Evolutionary conservation across 345 rosid species (phyloP), one percentile per base, ranked within the genome.

Genomic region (Euphorbia lathyris): DNA sequence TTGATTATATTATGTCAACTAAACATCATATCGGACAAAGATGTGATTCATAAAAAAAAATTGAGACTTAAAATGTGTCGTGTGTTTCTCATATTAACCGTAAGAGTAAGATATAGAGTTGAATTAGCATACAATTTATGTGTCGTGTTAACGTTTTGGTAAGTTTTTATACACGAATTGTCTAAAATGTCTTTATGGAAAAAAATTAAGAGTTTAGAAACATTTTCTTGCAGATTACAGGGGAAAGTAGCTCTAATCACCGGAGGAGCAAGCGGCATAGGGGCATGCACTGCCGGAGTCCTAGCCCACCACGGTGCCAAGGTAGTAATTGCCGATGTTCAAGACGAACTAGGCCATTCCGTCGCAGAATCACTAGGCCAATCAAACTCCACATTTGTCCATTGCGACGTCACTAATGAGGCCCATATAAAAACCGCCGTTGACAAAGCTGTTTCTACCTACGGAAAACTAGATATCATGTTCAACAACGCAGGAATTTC

Each of bases 401-500:
- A 51, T 25, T 75, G 82, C 34, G 67, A 79, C 42, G 79, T 75
- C 12, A 71, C 76, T 2, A 58, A 63, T 12, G 76, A 79, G 30
- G 38, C 70, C 38, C 73, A 79, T 1, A 27, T 79, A 1, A 52
- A 74, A 63, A 67, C 50, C 4, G 73, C 76, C 0, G 79, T 26
- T 4, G 73, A 60, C 59, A 60, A 34, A 8, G 67, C 74, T 20
- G 67, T 61, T 61, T 22, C 74, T 47, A 22, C 59, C 16, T 48
- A 70, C 16, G 73, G 67, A 32, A 50, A 60, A 65, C 79, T 76
- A 14, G 79, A 76, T 67, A 70, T 76, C 23, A 76, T 76, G 79
- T 50, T 76, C 61, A 76, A 76, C 79, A 76, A 76, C 25, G 79
- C 79, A 9, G 79, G 79, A 0, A 70, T 76, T 60, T 62, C 58